Conservation (phyloP, 306 rosid genomes). For the Leucaena leucocephala region DNA sequence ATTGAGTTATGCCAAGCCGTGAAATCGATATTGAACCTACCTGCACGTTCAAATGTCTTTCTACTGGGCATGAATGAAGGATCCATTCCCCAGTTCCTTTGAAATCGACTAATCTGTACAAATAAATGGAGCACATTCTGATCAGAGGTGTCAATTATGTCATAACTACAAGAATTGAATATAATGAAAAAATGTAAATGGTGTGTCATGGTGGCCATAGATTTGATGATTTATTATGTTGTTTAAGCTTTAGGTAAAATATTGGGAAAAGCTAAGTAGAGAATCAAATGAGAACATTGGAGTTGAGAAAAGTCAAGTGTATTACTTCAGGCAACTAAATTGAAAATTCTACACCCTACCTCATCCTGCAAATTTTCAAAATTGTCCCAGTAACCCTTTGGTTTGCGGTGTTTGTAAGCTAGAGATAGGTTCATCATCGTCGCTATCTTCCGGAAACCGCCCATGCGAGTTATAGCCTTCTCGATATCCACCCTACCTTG, state of each 20-base stretch:
- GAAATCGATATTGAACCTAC: slow-evolving; percentile 39
- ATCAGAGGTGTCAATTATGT: background rate
- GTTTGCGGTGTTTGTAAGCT: slow-evolving; percentile 85
- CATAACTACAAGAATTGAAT: background rate
- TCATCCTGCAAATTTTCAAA: slow-evolving; percentile 78
- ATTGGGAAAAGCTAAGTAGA: background rate
- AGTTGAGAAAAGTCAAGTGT: slow-evolving; percentile 7
- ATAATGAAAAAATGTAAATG: background rate
- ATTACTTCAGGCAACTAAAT: background rate
- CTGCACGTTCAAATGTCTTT: slow-evolving; percentile 95
- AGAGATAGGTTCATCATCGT: slow-evolving; percentile 71
- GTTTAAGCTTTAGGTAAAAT: background rate
- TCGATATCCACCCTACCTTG: slow-evolving; percentile 83
- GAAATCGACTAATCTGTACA: slow-evolving; percentile 76
- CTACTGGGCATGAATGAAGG: slow-evolving; percentile 89
- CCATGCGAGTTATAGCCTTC: slow-evolving; percentile 89
- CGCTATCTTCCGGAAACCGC: slow-evolving; percentile 81
- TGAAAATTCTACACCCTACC: slow-evolving; percentile 44
- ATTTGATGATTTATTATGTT: slow-evolving; percentile 20
- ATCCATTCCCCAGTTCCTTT: slow-evolving; percentile 97
- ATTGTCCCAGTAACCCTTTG: slow-evolving; percentile 89
- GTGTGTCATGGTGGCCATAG: slow-evolving; percentile 1
- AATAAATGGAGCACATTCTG: slow-evolving; percentile 23
- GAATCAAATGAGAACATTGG: slow-evolving; percentile 1
- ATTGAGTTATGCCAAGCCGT: slow-evolving; percentile 7